These are phyloP conservation scores for Glaciozyma antarctica DNA, from an alignment of 768 basidiomycete species.

Conservation along the genomic window DNA sequence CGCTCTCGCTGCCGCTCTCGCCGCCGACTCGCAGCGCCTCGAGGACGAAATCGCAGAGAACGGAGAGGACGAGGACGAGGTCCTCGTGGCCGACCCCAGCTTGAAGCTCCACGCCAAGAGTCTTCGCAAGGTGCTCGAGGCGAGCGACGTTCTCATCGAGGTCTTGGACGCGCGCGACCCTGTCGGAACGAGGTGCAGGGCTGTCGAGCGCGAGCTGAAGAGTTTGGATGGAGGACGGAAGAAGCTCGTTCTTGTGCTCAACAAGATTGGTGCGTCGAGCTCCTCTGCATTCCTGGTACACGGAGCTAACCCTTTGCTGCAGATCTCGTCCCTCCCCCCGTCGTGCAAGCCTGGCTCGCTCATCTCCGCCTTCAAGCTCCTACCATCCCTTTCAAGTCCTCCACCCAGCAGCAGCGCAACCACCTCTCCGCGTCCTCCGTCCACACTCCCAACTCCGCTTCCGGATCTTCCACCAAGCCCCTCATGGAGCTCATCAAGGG, in stretches of 20 bases:
- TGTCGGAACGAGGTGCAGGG: conserved; percentile 77
- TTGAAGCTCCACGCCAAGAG: conserved; percentile 36
- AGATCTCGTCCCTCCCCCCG: conserved; percentile 83
- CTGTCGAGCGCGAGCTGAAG: conserved; percentile 73
- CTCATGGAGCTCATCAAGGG: conserved; percentile 36
- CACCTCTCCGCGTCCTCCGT: conserved; percentile 59
- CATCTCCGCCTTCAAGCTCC: conserved; percentile 87
- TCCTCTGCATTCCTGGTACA: too few species aligned
- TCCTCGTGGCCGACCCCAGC: conserved; percentile 18
- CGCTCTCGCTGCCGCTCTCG: conserved; percentile 31
- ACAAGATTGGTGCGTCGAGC: conserved; percentile 70
- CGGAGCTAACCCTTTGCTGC: background rate
- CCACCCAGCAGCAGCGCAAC: conserved; percentile 64
- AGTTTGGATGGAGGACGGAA: conserved; percentile 79
- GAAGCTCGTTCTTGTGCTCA: conserved; percentile 84
- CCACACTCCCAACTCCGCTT: conserved; percentile 38
- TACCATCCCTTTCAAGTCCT: conserved; percentile 80
- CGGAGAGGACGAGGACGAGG: conserved; percentile 10
- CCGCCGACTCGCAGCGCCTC: conserved; percentile 21
- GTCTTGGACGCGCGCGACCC: conserved; percentile 87
- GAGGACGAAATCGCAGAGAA: conserved; percentile 23
- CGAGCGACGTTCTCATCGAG: conserved; percentile 78
- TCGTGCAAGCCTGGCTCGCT: conserved; percentile 81
- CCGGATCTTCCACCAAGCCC: conserved; percentile 35
- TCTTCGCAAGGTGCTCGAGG: conserved; percentile 83